Conservation (phyloP, 176 grass and related monocot genomes). For the Bonia amplexicaulis region DNA sequence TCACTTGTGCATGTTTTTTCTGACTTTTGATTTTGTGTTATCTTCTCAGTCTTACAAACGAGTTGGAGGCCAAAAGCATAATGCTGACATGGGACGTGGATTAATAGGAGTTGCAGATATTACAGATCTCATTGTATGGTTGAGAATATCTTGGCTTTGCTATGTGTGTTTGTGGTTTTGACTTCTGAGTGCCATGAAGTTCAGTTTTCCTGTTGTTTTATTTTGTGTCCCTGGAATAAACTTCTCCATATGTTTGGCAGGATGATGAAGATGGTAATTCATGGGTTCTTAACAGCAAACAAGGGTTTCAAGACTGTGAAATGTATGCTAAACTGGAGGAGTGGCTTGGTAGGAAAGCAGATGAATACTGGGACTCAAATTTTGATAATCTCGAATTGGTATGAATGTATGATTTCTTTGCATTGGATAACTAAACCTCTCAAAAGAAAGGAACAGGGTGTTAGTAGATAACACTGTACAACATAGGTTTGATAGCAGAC, state of each 20-base stretch:
- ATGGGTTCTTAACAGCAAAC: slow-evolving; percentile 83
- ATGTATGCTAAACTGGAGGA: slow-evolving; percentile 75
- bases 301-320: slow-evolving; percentile 93
- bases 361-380: slow-evolving; percentile 67
- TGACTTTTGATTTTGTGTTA: neutral
- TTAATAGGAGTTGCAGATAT: slow-evolving; percentile 78
- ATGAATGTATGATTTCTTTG: slow-evolving; percentile 19
- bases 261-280: slow-evolving; percentile 71
- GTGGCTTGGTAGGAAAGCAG: slow-evolving; percentile 57
- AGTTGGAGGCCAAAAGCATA: slow-evolving; percentile 67
- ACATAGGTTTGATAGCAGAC: neutral
- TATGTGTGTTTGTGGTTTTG: neutral
- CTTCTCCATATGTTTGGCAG: slow-evolving; percentile 33
- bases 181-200: neutral
- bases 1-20: slow-evolving; percentile 10
- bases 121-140: slow-evolving; percentile 67
- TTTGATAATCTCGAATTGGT: slow-evolving; percentile 74
- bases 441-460: neutral
- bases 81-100: slow-evolving; percentile 60
- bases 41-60: slow-evolving; percentile 79
- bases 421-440: neutral
- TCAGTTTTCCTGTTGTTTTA: slow-evolving; percentile 19
- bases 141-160: neutral
- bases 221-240: slow-evolving; percentile 10
- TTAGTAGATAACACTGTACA: neutral